phyloP scores from a whole-genome alignment of 305 asterid genomes.

The Fraxinus dipetala region DNA sequence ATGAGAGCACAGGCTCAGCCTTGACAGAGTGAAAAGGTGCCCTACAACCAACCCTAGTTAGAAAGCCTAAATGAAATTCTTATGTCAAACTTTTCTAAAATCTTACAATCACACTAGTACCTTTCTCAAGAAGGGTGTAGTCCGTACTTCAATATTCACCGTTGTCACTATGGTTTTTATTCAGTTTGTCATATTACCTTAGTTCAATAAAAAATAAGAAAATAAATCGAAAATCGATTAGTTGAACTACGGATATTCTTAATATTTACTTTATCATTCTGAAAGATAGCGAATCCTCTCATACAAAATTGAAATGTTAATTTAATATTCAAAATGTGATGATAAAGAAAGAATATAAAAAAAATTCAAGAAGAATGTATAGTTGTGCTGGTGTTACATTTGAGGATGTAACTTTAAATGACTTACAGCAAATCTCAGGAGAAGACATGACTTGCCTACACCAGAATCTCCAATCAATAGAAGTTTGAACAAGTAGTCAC shows the following conservation, averaged over 20 bases:
- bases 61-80: background rate
- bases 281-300: background rate
- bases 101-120: background rate
- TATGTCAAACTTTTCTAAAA: background rate
- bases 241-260: background rate
- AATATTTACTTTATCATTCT: background rate
- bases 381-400: background rate
- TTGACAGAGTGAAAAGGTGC: background rate
- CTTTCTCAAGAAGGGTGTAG: background rate
- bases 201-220: background rate
- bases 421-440: slow-evolving; percentile 46
- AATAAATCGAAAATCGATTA: background rate
- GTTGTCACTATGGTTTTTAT: background rate
- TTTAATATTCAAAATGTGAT: background rate
- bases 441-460: slow-evolving; percentile 49
- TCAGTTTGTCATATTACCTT: background rate
- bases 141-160: background rate
- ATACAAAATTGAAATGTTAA: background rate
- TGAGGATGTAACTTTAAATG: slow-evolving; percentile 1
- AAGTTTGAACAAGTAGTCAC: slow-evolving; percentile 47
- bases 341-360: background rate
- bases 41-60: background rate
- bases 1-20: background rate
- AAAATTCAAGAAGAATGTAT: background rate
- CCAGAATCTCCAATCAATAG: slow-evolving; percentile 47